Conservation (phyloP, 2,329 filamentous ascomycete genomes). For the Blastomyces parvus region DNA sequence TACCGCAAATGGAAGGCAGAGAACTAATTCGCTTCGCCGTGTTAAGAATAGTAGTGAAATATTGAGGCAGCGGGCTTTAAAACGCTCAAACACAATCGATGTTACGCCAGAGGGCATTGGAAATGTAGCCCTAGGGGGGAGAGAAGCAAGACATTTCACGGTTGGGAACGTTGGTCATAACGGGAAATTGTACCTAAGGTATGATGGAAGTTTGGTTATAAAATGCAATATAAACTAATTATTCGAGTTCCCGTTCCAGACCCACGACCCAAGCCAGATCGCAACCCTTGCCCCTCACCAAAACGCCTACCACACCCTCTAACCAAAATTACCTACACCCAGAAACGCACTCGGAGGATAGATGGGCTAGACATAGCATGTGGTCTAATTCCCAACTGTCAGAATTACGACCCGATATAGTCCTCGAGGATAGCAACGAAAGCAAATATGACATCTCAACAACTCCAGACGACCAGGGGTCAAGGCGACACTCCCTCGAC, state of each 20-base stretch:
- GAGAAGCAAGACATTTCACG: slow-evolving; percentile 63
- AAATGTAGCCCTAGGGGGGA: slow-evolving; percentile 50
- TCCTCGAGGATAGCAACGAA: slow-evolving; percentile 21
- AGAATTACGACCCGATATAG: slow-evolving; percentile 25
- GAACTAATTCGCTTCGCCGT: slow-evolving; percentile 30
- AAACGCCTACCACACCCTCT: slow-evolving; percentile 48
- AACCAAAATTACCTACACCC: slow-evolving; percentile 46
- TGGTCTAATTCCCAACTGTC: slow-evolving; percentile 37
- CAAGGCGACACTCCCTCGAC: slow-evolving; percentile 64
- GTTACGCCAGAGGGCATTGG: slow-evolving; percentile 53
- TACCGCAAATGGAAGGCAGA: slow-evolving; percentile 26
- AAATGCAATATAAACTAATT: slow-evolving; percentile 11
- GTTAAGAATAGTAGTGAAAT: slow-evolving; percentile 47
- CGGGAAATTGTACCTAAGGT: slow-evolving; percentile 74
- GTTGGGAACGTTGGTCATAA: slow-evolving; percentile 77
- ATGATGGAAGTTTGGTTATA: slow-evolving; percentile 28
- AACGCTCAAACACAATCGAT: slow-evolving; percentile 44
- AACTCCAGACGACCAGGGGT: slow-evolving; percentile 18
- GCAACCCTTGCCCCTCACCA: slow-evolving; percentile 25
- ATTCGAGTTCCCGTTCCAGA: slow-evolving; percentile 19
- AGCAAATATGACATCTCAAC: slow-evolving; percentile 19
- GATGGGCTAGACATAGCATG: slow-evolving; percentile 26
- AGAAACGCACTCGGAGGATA: slow-evolving; percentile 23
- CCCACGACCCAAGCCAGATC: slow-evolving; percentile 29
- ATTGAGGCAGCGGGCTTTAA: slow-evolving; percentile 31